These are phyloP conservation scores for Solidago caesia DNA, from an alignment of 129 eudicot genomes.

Conservation along the genomic window DNA sequence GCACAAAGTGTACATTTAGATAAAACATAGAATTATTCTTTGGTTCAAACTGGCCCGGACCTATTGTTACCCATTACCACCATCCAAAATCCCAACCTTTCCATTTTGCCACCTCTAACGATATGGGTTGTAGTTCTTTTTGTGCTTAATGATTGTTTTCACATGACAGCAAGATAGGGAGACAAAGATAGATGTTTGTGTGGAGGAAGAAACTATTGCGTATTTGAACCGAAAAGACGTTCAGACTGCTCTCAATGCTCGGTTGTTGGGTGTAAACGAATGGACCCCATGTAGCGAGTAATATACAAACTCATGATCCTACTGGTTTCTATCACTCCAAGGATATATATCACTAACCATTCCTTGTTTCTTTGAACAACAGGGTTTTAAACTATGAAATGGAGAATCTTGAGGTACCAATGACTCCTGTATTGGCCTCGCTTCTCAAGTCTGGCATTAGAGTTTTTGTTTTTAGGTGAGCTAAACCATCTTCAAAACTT, in stretches of 20 bases:
- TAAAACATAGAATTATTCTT: not conserved
- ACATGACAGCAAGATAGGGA: conserved; percentile 35
- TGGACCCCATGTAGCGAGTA: conserved; percentile 59
- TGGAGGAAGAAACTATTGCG: conserved; percentile 45
- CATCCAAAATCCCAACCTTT: not conserved
- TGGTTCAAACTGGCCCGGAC: not conserved
- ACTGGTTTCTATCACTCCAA: not conserved
- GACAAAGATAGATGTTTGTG: conserved; percentile 55
- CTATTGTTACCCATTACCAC: not conserved
- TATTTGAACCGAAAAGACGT: conserved; percentile 68
- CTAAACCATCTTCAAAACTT: not conserved
- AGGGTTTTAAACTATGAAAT: conserved; percentile 42
- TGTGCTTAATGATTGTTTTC: conserved; percentile 13
- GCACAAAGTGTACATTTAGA: not conserved
- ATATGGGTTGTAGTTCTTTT: not conserved
- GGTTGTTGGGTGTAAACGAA: conserved; percentile 42
- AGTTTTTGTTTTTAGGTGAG: conserved; percentile 65
- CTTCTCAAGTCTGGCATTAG: conserved; percentile 54
- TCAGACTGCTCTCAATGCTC: conserved; percentile 55
- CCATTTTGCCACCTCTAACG: not conserved
- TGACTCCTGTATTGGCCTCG: conserved; percentile 46
- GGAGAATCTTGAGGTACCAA: conserved; percentile 42
- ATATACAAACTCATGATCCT: conserved; percentile 2
- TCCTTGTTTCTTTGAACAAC: not conserved
- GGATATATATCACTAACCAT: not conserved